Conservation (phyloP, 371 early-diverging fungal genomes). For the Mucor lusitanicus region DNA sequence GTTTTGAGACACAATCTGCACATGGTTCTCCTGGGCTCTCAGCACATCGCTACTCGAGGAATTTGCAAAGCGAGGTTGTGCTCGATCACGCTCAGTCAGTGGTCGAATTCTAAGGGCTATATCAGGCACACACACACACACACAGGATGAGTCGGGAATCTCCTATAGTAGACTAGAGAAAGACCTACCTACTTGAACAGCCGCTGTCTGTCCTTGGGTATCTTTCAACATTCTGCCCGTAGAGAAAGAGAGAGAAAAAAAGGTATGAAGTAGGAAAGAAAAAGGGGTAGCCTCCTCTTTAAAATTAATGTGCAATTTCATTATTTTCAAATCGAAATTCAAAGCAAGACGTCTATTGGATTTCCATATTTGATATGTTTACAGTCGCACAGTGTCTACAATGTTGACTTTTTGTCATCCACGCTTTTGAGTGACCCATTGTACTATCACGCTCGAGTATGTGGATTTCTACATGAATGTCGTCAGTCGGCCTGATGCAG, state of each 20-base stretch:
- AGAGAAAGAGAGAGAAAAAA: neutral
- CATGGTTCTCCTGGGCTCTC: slow-evolving; percentile 39
- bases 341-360: neutral
- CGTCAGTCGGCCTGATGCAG: no score
- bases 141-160: neutral
- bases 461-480: no score
- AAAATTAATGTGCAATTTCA: neutral
- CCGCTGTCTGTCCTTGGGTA: slow-evolving; percentile 25
- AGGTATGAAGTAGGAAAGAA: neutral
- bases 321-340: neutral
- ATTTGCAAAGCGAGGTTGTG: slow-evolving; percentile 46
- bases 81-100: slow-evolving; percentile 46
- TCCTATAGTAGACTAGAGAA: no score
- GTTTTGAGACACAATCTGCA: slow-evolving; percentile 45
- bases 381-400: neutral
- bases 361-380: neutral
- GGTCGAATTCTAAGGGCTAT: slow-evolving; percentile 50
- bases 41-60: slow-evolving; percentile 34
- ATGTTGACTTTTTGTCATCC: no score
- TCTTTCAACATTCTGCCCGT: slow-evolving; percentile 28
- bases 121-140: neutral
- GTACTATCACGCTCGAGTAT: no score
- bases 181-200: slow-evolving; percentile 47
- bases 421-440: no score
- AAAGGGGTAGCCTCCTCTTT: neutral